These are phyloP conservation scores for Arabidopsis arenosa DNA, from an alignment of 345 rosid genomes.

Conservation along the genomic window DNA sequence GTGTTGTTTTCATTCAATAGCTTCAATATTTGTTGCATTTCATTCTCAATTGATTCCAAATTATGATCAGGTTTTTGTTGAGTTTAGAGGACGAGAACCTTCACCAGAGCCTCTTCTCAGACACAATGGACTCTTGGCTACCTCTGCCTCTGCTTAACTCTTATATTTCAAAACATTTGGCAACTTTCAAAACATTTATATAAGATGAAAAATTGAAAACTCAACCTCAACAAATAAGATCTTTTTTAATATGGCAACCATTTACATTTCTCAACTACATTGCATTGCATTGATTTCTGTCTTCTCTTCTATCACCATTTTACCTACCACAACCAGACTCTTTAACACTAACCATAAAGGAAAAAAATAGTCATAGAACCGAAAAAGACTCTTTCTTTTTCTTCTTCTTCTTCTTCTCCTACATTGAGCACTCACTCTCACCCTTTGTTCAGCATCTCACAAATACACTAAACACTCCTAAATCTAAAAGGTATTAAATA, in stretches of 20 bases:
- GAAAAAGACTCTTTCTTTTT: too few species aligned
- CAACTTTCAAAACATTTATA: neutral
- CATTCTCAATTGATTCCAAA: neutral
- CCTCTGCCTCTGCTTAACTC: conserved; percentile 49
- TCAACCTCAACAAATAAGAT: conserved; percentile 28
- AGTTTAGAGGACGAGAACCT: conserved; percentile 91
- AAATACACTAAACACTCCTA: conserved; percentile 31
- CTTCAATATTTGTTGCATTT: neutral
- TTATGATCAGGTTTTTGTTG: conserved; percentile 69
- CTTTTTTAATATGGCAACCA: conserved; percentile 19
- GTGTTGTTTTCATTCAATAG: neutral
- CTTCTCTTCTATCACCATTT: conserved; percentile 15
- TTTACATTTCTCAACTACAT: conserved; percentile 30
- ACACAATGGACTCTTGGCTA: conserved; percentile 76
- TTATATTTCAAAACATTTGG: neutral
- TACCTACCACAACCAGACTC: conserved; percentile 19
- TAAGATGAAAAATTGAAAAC: neutral
- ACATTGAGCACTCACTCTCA: neutral
- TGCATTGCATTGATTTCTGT: conserved; percentile 13
- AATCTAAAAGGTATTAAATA: conserved; percentile 10
- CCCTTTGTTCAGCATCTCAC: conserved; percentile 29
- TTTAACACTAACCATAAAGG: neutral
- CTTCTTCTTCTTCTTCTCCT: neutral
- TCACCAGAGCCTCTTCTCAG: conserved; percentile 86
- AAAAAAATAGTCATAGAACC: neutral